Conservation (phyloP, 2,329 filamentous ascomycete genomes). For the Botrytis deweyae region DNA sequence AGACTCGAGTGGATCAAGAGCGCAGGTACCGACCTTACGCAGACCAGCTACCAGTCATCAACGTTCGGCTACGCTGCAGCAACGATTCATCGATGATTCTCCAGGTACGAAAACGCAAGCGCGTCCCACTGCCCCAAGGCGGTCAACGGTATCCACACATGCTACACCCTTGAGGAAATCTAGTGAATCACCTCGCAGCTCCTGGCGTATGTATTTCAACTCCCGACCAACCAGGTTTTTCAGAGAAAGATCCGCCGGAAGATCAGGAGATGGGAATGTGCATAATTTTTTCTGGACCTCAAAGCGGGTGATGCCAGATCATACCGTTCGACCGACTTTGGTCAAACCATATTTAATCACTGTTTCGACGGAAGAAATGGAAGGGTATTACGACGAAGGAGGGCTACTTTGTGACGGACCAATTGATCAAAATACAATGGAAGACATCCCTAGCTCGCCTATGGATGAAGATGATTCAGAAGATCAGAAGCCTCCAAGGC, state of each 20-base stretch:
- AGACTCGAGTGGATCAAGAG: constrained; percentile 51
- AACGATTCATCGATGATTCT: constrained; percentile 41
- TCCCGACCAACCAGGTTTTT: constrained; percentile 36
- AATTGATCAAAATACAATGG: constrained; percentile 27
- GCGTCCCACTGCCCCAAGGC: constrained; percentile 24
- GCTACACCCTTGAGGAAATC: constrained; percentile 28
- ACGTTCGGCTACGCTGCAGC: constrained; percentile 67
- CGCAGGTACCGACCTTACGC: constrained; percentile 64
- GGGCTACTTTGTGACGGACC: constrained; percentile 31
- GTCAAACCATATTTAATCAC: constrained; percentile 38
- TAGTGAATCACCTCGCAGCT: constrained; percentile 27
- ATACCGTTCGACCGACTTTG: constrained; percentile 34
- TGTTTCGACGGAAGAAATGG: constrained; percentile 21
- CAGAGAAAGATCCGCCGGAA: constrained; percentile 35
- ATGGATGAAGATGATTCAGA: constrained; percentile 20
- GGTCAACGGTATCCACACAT: constrained; percentile 23
- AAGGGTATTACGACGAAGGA: constrained; percentile 32
- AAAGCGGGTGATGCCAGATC: constrained; percentile 36
- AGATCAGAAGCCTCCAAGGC: constrained; percentile 47
- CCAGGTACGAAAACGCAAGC: constrained; percentile 25
- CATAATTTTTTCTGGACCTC: constrained; percentile 35
- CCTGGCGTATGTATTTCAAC: constrained; percentile 39
- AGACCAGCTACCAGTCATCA: constrained; percentile 79
- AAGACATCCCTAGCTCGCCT: constrained; percentile 7
- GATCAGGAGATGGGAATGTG: constrained; percentile 32